These are phyloP conservation scores for Trematosphaeria pertusa DNA, from an alignment of 2,329 filamentous ascomycete genomes.

Conservation along the genomic window DNA sequence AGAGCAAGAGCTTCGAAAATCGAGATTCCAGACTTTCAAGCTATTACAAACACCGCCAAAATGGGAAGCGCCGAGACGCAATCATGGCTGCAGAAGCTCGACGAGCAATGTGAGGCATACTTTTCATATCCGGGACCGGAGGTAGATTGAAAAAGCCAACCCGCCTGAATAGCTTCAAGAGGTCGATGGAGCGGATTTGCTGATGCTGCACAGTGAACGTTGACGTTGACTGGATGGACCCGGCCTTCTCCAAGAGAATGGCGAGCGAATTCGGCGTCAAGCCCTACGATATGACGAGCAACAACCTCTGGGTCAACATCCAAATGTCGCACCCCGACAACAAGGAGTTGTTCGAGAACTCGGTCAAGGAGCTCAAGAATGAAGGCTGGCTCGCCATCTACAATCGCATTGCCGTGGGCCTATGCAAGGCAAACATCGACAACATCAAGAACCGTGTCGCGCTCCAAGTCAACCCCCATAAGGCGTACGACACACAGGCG, in stretches of 20 bases:
- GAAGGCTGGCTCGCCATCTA: slow-evolving; percentile 58
- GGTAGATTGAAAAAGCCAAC: too few relatives aligned
- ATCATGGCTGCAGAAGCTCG: slow-evolving; percentile 55
- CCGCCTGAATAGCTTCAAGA: too few relatives aligned
- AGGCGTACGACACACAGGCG: slow-evolving; percentile 55
- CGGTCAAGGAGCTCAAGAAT: slow-evolving; percentile 53
- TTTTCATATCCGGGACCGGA: neutral
- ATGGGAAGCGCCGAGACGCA: slow-evolving; percentile 42
- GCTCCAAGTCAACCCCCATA: slow-evolving; percentile 56
- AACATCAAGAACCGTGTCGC: slow-evolving; percentile 57
- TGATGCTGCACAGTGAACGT: slow-evolving; percentile 58
- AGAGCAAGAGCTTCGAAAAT: too few relatives aligned
- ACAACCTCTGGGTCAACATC: slow-evolving; percentile 58
- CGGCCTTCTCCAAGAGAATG: slow-evolving; percentile 56
- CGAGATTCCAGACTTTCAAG: too few relatives aligned
- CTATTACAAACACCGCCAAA: too few relatives aligned
- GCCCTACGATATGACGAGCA: slow-evolving; percentile 59
- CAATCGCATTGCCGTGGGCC: slow-evolving; percentile 56
- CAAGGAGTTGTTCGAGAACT: slow-evolving; percentile 51
- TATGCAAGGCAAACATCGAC: slow-evolving; percentile 57
- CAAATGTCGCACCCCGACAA: slow-evolving; percentile 56
- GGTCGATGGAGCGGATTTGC: too few relatives aligned
- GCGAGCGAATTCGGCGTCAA: slow-evolving; percentile 41
- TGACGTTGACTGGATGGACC: slow-evolving; percentile 62
- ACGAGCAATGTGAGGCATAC: slow-evolving; percentile 47